Evolutionary conservation across 441 rosid species (phyloP).

Genomic region (Melastoma candidum): DNA sequence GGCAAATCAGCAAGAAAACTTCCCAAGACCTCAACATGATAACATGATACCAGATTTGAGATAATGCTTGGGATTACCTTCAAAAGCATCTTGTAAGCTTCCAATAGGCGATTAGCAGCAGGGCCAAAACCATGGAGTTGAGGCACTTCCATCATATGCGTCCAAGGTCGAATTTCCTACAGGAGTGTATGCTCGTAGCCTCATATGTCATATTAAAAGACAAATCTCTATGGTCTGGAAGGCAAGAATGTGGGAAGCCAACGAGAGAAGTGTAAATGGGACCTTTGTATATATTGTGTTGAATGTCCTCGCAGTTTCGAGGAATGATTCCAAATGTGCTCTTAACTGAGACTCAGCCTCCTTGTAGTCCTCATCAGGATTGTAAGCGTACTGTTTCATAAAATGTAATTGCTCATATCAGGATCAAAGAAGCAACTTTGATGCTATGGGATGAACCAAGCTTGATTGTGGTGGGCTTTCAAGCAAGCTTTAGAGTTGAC

Average conservation of each 20-base stretch:
- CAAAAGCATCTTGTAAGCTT: constrained; percentile 96
- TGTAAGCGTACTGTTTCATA: constrained; percentile 69
- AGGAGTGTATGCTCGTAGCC: constrained; percentile 2
- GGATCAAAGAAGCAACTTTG: neutral
- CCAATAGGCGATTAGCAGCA: constrained; percentile 93
- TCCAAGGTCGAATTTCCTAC: constrained; percentile 98
- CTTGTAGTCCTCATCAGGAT: constrained; percentile 82
- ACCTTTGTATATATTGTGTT: constrained; percentile 91
- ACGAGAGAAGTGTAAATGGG: constrained; percentile 2
- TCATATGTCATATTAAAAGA: neutral
- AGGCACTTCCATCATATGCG: constrained; percentile 99
- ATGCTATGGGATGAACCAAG: neutral
- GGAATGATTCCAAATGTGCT: constrained; percentile 76
- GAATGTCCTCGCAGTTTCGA: constrained; percentile 89
- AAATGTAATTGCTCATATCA: neutral
- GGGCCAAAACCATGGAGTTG: constrained; percentile 99
- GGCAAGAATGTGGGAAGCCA: constrained; percentile 8
- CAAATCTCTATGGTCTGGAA: neutral
- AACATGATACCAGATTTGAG: neutral
- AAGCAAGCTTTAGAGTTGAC: too few species aligned
- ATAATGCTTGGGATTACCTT: constrained; percentile 38
- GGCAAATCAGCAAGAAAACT: too few species aligned
- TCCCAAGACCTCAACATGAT: too few species aligned
- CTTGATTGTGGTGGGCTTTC: neutral
- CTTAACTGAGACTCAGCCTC: constrained; percentile 81